phyloP scores from a whole-genome alignment of 148 eudicot genomes.

The Pouteria glomerata region DNA sequence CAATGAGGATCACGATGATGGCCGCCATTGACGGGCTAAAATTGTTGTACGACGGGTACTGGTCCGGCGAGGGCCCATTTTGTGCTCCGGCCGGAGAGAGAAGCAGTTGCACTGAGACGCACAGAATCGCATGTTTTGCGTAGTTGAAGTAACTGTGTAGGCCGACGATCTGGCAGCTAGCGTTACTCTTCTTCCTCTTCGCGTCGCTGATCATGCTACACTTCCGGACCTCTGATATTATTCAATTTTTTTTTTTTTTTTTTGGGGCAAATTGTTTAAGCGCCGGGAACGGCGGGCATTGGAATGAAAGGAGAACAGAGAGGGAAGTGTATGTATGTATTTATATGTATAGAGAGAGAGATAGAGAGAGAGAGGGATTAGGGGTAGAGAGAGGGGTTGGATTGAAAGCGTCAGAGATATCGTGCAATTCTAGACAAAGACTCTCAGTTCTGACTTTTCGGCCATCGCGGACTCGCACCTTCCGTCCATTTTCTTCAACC shows the following conservation, averaged over 20 bases:
- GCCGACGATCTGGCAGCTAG: background rate
- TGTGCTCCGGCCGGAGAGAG: conserved; percentile 20
- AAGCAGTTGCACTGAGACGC: background rate
- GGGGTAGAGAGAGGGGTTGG: background rate
- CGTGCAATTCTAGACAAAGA: conserved; percentile 1
- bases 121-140: background rate
- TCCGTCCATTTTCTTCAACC: background rate
- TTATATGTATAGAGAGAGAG: background rate
- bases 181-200: background rate
- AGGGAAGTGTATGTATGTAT: background rate
- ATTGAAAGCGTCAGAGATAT: background rate
- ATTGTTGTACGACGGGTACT: conserved; percentile 4
- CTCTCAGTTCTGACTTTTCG: conserved; percentile 7
- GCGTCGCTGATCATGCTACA: background rate
- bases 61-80: background rate
- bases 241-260: too few relatives aligned
- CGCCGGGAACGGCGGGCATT: background rate
- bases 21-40: conserved; percentile 57
- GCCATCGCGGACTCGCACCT: background rate
- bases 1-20: conserved; percentile 41
- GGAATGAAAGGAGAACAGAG: background rate
- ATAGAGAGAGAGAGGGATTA: background rate
- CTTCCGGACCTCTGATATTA: background rate
- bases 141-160: background rate
- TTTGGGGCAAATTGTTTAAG: background rate